Evolutionary conservation across 2,329 filamentous ascomycete species (phyloP).

Genomic region (Colletotrichum cereale): DNA sequence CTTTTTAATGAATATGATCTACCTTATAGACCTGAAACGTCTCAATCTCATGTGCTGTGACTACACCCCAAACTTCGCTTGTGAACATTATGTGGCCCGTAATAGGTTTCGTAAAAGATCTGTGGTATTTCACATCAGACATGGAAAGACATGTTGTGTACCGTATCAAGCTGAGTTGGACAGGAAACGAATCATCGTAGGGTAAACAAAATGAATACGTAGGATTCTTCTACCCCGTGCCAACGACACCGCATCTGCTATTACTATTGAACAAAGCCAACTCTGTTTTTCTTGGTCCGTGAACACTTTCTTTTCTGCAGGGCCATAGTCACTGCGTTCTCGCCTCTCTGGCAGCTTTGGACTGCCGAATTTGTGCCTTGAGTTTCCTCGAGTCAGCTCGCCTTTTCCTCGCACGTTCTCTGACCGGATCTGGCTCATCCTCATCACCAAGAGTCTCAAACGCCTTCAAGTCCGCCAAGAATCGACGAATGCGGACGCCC

Average conservation of each 20-base stretch:
- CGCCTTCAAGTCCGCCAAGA: conserved; percentile 66
- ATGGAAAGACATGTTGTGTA: too few relatives aligned
- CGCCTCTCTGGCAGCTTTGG: conserved; percentile 34
- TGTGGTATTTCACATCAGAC: too few relatives aligned
- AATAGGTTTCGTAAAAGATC: background rate
- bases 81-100: background rate
- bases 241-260: background rate
- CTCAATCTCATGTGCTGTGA: background rate
- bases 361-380: conserved; percentile 53
- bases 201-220: background rate
- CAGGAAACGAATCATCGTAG: too few relatives aligned
- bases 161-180: background rate
- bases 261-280: background rate
- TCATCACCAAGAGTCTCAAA: conserved; percentile 61
- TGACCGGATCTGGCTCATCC: conserved; percentile 43
- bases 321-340: conserved; percentile 4
- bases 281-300: background rate
- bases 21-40: background rate
- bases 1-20: conserved; percentile 22
- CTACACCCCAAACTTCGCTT: background rate
- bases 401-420: conserved; percentile 47
- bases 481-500: conserved; percentile 65
- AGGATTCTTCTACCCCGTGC: background rate
- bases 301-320: background rate
- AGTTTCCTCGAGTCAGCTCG: conserved; percentile 51